Percentiles rank a stretch among this genome's conserved stretches.
These are phyloP conservation scores for Yamadazyma tumulicola DNA, from an alignment of 805 yeast genomes.

Conservation along the genomic window DNA sequence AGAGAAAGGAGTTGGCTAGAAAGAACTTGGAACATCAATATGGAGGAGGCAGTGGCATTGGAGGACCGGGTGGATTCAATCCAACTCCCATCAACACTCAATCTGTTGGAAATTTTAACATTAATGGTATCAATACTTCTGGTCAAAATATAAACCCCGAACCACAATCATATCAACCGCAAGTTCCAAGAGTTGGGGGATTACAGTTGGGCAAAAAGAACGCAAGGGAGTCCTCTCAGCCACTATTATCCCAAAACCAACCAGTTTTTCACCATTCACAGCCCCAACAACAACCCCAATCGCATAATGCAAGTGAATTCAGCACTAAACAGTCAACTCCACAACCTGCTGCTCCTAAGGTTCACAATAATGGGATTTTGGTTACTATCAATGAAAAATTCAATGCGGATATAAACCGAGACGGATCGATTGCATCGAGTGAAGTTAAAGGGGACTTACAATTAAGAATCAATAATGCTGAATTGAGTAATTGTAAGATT, in stretches of 20 bases:
- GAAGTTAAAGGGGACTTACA: conserved; percentile 91
- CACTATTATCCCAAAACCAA: conserved; percentile 27
- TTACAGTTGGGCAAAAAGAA: conserved; percentile 69
- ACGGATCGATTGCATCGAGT: conserved; percentile 64
- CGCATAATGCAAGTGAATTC: conserved; percentile 3
- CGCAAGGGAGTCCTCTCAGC: conserved; percentile 25
- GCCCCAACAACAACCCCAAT: conserved; percentile 12
- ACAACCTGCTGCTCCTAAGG: conserved; percentile 21
- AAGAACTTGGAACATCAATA: conserved; percentile 51
- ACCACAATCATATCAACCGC: not conserved
- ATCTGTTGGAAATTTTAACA: conserved; percentile 8
- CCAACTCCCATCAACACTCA: conserved; percentile 1
- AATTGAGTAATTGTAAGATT: conserved; percentile 63
- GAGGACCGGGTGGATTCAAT: not conserved
- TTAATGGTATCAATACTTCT: too few relatives aligned
- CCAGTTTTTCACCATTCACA: conserved; percentile 25
- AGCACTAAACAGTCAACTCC: conserved; percentile 14
- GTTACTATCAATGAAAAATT: conserved; percentile 74
- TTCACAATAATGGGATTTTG: conserved; percentile 71
- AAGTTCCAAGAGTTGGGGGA: conserved; percentile 42
- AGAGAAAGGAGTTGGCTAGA: conserved; percentile 69
- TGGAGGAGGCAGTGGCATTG: conserved; percentile 13
- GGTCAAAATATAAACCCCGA: not conserved
- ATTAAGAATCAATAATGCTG: conserved; percentile 77
- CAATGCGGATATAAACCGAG: conserved; percentile 75